Evolutionary conservation across 148 eudicot species (phyloP).

Genomic region (Rhododendron henanense): DNA sequence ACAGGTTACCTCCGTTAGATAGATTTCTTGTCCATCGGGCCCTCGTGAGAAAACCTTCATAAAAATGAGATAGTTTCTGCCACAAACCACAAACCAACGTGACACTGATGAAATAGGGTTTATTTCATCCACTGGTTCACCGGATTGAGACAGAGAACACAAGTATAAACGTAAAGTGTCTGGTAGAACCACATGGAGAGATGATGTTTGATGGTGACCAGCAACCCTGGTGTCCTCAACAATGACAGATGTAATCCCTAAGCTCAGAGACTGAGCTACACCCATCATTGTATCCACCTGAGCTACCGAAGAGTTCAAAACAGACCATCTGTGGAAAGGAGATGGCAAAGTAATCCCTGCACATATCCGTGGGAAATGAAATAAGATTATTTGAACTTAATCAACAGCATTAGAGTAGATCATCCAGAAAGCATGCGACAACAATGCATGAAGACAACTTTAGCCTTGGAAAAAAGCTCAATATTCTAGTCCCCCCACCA

Average conservation of each 20-base stretch:
- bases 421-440: background rate
- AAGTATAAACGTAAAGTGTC: conserved; percentile 56
- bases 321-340: conserved; percentile 71
- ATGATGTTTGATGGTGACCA: conserved; percentile 73
- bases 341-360: conserved; percentile 77
- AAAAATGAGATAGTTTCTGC: conserved; percentile 55
- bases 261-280: conserved; percentile 40
- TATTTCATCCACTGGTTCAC: conserved; percentile 51
- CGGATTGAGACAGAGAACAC: conserved; percentile 55
- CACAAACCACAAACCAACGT: conserved; percentile 71
- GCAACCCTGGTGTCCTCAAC: conserved; percentile 89
- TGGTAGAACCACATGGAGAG: conserved; percentile 77
- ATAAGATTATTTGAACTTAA: conserved; percentile 4
- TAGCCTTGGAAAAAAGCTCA: background rate
- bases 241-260: conserved; percentile 62
- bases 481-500: background rate
- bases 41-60: conserved; percentile 64
- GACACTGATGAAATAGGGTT: conserved; percentile 51
- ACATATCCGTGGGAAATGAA: conserved; percentile 9
- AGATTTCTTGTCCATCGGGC: conserved; percentile 53
- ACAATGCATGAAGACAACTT: background rate
- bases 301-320: conserved; percentile 62
- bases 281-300: conserved; percentile 57
- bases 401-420: background rate
- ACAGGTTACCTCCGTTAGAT: conserved; percentile 52